Conservation (phyloP, 768 basidiomycete species). For the Flagelloscypha sp. region DNA sequence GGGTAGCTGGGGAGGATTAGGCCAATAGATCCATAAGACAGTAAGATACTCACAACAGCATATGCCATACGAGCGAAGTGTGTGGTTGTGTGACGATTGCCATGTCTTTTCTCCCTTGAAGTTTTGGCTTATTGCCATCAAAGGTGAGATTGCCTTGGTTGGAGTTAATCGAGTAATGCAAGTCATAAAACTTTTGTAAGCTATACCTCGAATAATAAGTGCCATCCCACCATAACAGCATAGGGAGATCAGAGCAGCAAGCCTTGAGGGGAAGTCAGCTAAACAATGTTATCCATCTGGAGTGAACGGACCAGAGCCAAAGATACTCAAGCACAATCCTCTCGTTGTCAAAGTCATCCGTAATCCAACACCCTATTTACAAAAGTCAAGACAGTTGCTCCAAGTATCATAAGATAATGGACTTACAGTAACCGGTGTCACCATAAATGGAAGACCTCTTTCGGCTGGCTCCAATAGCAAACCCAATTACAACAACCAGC, state of each 20-base stretch:
- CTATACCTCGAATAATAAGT: slow-evolving; percentile 27
- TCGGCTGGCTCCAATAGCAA: too few species aligned
- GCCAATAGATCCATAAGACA: background rate
- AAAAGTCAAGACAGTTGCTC: too few species aligned
- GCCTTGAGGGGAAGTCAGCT: too few species aligned
- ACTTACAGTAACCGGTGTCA: slow-evolving; percentile 29
- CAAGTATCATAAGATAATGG: too few species aligned
- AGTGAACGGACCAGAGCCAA: slow-evolving; percentile 53
- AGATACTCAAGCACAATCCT: slow-evolving; percentile 40
- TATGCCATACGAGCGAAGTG: slow-evolving; percentile 15
- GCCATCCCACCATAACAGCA: slow-evolving; percentile 38
- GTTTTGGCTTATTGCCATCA: too few species aligned
- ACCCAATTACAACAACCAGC: too few species aligned
- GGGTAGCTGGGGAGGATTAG: slow-evolving; percentile 35
- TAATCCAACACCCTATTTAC: slow-evolving; percentile 57
- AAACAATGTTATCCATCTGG: too few species aligned
- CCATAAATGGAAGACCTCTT: too few species aligned
- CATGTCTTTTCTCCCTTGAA: too few species aligned
- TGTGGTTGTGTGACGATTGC: too few species aligned
- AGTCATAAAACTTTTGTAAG: too few species aligned
- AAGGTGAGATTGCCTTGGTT: too few species aligned
- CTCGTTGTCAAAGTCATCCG: slow-evolving; percentile 22
- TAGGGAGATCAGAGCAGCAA: slow-evolving; percentile 31
- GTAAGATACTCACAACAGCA: slow-evolving; percentile 36
- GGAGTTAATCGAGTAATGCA: background rate